Conservation (phyloP, 148 eudicot species). For the Polygonum maritimum region DNA sequence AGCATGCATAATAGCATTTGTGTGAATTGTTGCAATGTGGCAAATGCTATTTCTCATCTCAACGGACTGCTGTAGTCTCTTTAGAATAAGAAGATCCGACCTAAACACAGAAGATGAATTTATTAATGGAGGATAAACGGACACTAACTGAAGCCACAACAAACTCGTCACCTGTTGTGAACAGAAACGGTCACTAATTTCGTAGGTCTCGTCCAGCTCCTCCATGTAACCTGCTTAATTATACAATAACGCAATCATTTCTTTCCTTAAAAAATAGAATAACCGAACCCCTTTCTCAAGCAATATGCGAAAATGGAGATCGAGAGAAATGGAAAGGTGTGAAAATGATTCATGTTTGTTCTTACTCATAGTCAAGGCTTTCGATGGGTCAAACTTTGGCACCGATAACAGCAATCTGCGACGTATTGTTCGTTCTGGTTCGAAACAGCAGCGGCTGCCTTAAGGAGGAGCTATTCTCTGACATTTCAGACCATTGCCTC, state of each 20-base stretch:
- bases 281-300: too few species aligned
- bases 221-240: too few species aligned
- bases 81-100: conserved; percentile 90
- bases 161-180: too few species aligned
- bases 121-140: background rate
- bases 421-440: conserved; percentile 42
- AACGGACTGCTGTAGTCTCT: conserved; percentile 87
- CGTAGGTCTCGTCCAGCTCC: too few species aligned
- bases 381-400: conserved; percentile 55
- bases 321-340: too few species aligned
- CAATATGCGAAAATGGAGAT: too few species aligned
- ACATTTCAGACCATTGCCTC: conserved; percentile 28
- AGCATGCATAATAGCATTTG: conserved; percentile 99
- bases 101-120: conserved; percentile 21
- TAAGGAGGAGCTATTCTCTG: conserved; percentile 26
- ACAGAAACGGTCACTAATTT: too few species aligned
- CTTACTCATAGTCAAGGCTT: conserved; percentile 73
- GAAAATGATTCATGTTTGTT: too few species aligned
- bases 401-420: conserved; percentile 62
- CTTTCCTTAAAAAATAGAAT: too few species aligned
- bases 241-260: too few species aligned
- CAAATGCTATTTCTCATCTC: conserved; percentile 97
- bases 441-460: conserved; percentile 37
- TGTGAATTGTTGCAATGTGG: conserved; percentile 93
- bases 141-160: background rate